Conservation (phyloP, 139 green algal genomes). For the Coelastrella sp. region DNA sequence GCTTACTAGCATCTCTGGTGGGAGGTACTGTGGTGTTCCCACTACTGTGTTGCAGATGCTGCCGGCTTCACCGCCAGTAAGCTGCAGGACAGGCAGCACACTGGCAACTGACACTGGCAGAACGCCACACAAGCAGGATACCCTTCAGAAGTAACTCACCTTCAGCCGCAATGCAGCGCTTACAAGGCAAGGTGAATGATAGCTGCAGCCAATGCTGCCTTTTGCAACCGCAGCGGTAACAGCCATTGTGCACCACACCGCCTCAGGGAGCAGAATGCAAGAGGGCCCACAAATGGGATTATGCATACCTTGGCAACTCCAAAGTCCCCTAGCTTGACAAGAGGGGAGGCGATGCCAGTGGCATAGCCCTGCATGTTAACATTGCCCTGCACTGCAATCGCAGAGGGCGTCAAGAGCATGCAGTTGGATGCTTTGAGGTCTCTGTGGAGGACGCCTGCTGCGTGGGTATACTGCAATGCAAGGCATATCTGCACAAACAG, state of each 20-base stretch:
- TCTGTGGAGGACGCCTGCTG: conserved; percentile 61
- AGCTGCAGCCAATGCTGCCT: too few relatives aligned
- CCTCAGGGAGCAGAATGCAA: too few relatives aligned
- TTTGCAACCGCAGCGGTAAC: too few relatives aligned
- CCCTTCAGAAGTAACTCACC: not conserved
- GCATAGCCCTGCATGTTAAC: not conserved
- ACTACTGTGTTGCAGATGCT: conserved; percentile 49
- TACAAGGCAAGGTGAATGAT: too few relatives aligned
- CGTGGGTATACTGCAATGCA: conserved; percentile 71
- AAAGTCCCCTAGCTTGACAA: conserved; percentile 82
- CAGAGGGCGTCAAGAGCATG: not conserved
- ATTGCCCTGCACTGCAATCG: not conserved
- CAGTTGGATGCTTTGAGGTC: conserved; percentile 67
- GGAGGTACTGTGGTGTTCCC: conserved; percentile 30
- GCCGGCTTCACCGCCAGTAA: not conserved
- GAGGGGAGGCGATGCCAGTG: not conserved
- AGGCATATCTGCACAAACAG: conserved; percentile 75
- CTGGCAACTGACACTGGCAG: not conserved
- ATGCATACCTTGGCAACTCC: conserved; percentile 28
- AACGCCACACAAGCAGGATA: not conserved
- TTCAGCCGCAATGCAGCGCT: too few relatives aligned
- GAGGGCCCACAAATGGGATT: not conserved
- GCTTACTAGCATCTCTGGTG: conserved; percentile 40
- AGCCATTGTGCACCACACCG: too few relatives aligned
- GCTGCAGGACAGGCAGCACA: not conserved